phyloP scores from a whole-genome alignment of 495 filamentous ascomycete species.

The Extremus antarcticus region DNA sequence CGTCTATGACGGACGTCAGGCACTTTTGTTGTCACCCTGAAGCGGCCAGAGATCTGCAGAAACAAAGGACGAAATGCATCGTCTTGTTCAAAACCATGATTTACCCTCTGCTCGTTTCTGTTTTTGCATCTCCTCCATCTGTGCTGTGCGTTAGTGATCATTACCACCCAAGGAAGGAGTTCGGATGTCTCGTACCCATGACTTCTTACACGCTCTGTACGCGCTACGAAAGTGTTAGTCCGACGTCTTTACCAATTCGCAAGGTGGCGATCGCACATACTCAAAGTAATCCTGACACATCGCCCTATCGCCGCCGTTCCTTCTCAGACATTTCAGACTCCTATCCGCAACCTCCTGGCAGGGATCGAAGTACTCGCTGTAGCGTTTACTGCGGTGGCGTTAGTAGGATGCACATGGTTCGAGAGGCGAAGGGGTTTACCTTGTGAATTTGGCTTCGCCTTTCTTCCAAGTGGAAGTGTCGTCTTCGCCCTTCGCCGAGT shows the following conservation, averaged over 20 bases:
- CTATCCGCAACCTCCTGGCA: slow-evolving; percentile 87
- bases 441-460: slow-evolving; percentile 4
- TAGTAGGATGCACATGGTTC: not conserved
- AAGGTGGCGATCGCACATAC: slow-evolving; percentile 38
- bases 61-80: too few relatives aligned
- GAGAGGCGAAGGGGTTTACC: not conserved
- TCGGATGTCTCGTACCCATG: too few relatives aligned
- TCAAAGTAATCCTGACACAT: slow-evolving; percentile 92
- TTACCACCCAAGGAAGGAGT: too few relatives aligned
- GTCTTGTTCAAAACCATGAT: slow-evolving; percentile 13
- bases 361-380: slow-evolving; percentile 83
- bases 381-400: slow-evolving; percentile 51
- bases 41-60: not conserved
- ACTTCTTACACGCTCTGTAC: slow-evolving; percentile 19
- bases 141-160: not conserved
- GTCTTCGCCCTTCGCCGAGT: not conserved
- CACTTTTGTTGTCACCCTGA: not conserved
- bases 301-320: slow-evolving; percentile 73
- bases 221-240: not conserved
- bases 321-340: slow-evolving; percentile 74
- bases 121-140: slow-evolving; percentile 21
- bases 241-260: not conserved
- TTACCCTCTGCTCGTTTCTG: slow-evolving; percentile 12
- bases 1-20: not conserved
- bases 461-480: slow-evolving; percentile 12